These are phyloP conservation scores for Apiospora kogelbergensis DNA, from an alignment of 2,329 filamentous ascomycete species.

Conservation along the genomic window DNA sequence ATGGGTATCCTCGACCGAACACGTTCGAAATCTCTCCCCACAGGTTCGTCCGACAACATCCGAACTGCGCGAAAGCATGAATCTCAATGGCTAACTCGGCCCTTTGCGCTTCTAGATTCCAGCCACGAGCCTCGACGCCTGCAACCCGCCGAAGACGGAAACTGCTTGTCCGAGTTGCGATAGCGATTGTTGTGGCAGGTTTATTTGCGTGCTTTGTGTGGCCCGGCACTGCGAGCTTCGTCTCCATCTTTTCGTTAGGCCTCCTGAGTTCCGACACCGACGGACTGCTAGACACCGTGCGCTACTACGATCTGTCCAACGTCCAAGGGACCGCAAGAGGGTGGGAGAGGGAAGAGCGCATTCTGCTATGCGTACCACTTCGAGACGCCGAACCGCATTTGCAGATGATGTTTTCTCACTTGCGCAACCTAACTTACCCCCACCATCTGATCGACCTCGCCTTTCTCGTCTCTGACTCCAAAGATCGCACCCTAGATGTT, in stretches of 20 bases:
- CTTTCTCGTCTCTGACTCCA: conserved; percentile 96
- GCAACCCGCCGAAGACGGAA: conserved; percentile 72
- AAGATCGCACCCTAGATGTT: conserved; percentile 80
- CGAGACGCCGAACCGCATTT: conserved; percentile 91
- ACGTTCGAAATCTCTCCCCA: conserved; percentile 89
- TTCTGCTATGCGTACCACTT: conserved; percentile 90
- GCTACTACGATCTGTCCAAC: conserved; percentile 93
- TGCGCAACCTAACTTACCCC: conserved; percentile 94
- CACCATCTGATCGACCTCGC: conserved; percentile 95
- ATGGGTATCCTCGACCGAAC: conserved; percentile 76
- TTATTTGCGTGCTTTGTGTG: conserved; percentile 76
- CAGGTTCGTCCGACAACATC: conserved; percentile 58
- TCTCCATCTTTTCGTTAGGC: conserved; percentile 66
- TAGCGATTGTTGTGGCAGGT: conserved; percentile 57
- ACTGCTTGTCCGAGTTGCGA: conserved; percentile 67
- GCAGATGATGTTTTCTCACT: conserved; percentile 97
- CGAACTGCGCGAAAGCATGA: background rate
- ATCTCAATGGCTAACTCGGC: conserved; percentile 15
- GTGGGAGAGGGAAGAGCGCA: conserved; percentile 95
- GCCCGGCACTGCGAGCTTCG: conserved; percentile 61
- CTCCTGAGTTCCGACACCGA: conserved; percentile 67
- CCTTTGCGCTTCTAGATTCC: conserved; percentile 64
- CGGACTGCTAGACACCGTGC: conserved; percentile 86
- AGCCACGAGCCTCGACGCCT: conserved; percentile 74
- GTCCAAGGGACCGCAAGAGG: conserved; percentile 89